Conservation (phyloP, 1,284 basidiomycete genomes). For the Ustilago esculenta region DNA sequence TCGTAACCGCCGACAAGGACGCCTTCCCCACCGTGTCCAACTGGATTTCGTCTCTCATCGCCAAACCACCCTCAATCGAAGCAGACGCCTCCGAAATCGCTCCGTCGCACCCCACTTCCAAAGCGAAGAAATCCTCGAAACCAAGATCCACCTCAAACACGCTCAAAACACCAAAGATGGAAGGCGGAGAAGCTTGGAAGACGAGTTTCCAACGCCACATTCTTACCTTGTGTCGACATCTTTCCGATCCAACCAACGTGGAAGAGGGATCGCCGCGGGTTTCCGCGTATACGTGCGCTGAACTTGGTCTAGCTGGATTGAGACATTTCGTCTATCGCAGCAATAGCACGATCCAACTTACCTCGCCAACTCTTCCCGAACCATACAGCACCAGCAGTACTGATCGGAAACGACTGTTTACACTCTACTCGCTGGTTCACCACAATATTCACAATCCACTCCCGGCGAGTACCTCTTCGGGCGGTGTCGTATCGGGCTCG, state of each 20-base stretch:
- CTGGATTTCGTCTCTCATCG: conserved; percentile 71
- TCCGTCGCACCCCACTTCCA: no score
- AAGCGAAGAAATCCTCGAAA: conserved; percentile 1
- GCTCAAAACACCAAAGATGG: background rate
- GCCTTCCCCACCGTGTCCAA: conserved; percentile 68
- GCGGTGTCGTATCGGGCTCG: no score
- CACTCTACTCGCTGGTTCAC: conserved; percentile 40
- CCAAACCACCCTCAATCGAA: background rate
- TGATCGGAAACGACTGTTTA: conserved; percentile 71
- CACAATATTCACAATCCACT: conserved; percentile 46
- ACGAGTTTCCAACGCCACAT: conserved; percentile 33
- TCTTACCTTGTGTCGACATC: conserved; percentile 19
- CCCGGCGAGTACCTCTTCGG: conserved; percentile 1
- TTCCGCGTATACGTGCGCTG: conserved; percentile 65
- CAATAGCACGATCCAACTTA: conserved; percentile 84
- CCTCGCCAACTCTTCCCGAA: conserved; percentile 81
- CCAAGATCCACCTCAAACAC: conserved; percentile 6
- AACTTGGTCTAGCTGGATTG: conserved; percentile 84
- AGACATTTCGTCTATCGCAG: conserved; percentile 96
- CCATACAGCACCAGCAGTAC: conserved; percentile 77
- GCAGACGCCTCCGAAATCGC: background rate
- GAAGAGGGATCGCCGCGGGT: conserved; percentile 32
- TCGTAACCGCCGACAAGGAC: conserved; percentile 61
- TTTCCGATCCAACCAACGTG: conserved; percentile 28
- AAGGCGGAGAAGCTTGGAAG: conserved; percentile 10